These are phyloP conservation scores for Diaporthe longicolla DNA, from an alignment of 2,329 filamentous ascomycete species.

Conservation along the genomic window DNA sequence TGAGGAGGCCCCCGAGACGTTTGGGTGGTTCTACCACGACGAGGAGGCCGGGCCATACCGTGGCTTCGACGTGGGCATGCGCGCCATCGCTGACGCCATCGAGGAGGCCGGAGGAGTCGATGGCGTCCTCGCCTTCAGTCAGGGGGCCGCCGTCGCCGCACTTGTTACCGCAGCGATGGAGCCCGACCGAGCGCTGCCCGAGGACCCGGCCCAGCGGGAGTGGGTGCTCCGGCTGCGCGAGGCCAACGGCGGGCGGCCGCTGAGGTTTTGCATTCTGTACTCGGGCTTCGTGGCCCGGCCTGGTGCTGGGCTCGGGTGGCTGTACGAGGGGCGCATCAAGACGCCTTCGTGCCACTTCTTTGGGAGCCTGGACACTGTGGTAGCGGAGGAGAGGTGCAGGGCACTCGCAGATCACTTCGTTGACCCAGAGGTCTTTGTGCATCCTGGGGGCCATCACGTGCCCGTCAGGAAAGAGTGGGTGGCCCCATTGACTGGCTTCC, in stretches of 20 bases:
- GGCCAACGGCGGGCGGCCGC: constrained; percentile 63
- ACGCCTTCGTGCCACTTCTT: constrained; percentile 76
- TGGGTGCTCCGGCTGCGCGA: constrained; percentile 63
- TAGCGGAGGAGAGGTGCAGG: constrained; percentile 65
- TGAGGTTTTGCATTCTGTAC: constrained; percentile 82
- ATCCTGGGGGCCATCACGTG: constrained; percentile 92
- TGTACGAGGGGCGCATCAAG: constrained; percentile 74
- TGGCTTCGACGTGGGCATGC: constrained; percentile 72
- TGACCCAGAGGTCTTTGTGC: constrained; percentile 68
- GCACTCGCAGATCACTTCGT: constrained; percentile 66
- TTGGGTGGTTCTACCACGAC: constrained; percentile 39
- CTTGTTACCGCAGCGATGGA: constrained; percentile 84
- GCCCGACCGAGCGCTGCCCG: constrained; percentile 48
- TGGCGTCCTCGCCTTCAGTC: constrained; percentile 85
- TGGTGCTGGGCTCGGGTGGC: constrained; percentile 65
- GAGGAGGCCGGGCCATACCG: constrained; percentile 57
- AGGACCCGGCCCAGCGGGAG: constrained; percentile 50
- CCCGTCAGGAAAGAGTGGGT: constrained; percentile 87
- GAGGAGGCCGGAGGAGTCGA: constrained; percentile 79
- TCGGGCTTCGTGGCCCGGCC: constrained; percentile 80
- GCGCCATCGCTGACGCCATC: constrained; percentile 56
- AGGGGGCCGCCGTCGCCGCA: constrained; percentile 80
- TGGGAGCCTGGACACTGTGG: constrained; percentile 73
- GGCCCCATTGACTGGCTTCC: constrained; percentile 82
- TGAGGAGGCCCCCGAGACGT: constrained; percentile 25